phyloP scores from a whole-genome alignment of 768 basidiomycete genomes.

The Xanthoconium stramineum region DNA sequence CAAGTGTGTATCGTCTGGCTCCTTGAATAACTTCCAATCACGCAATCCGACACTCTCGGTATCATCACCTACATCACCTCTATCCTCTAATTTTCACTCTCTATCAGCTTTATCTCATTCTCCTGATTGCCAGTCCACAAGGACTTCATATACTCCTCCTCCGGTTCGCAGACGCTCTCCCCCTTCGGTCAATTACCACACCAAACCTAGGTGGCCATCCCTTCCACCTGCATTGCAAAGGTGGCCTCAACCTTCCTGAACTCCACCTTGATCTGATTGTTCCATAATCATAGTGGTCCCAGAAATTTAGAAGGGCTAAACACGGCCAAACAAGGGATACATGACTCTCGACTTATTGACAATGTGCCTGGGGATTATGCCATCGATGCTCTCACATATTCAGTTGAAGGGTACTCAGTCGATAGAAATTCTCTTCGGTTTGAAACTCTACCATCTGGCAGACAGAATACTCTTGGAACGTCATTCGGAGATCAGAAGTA shows the following conservation, averaged over 20 bases:
- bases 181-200: slow-evolving; percentile 4
- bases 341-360: neutral
- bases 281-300: no score
- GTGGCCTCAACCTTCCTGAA: neutral
- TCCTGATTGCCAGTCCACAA: neutral
- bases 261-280: slow-evolving; percentile 1
- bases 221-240: slow-evolving; percentile 2
- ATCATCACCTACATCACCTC: neutral
- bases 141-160: neutral
- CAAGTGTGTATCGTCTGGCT: neutral
- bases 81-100: neutral
- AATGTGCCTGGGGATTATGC: neutral
- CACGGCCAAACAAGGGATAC: neutral
- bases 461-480: neutral
- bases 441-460: slow-evolving; percentile 2
- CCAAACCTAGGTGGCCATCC: slow-evolving; percentile 3
- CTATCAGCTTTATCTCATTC: neutral
- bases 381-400: slow-evolving; percentile 5
- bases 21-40: neutral
- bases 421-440: neutral
- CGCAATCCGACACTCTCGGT: neutral
- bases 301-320: neutral
- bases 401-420: neutral
- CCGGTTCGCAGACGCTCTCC: neutral
- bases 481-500: slow-evolving; percentile 1